A percentile compares a stretch with the other conserved stretches of the same genome.
phyloP scores from a whole-genome alignment of 2,329 filamentous ascomycete genomes.

The Paecilomyces sp. region DNA sequence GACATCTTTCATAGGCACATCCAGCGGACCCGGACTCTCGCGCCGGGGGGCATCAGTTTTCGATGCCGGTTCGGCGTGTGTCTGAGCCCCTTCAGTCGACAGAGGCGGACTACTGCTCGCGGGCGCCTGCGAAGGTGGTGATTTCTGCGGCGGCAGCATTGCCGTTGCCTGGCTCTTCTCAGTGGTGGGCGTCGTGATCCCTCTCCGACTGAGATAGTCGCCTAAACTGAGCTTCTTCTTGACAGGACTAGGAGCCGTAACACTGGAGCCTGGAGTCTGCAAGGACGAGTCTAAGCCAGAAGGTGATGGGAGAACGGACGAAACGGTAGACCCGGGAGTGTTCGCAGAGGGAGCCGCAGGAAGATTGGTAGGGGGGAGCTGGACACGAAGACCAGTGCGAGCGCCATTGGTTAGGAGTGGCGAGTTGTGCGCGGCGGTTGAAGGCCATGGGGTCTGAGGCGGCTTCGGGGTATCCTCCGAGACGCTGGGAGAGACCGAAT shows the following conservation, averaged over 20 bases:
- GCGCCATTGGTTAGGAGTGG: conserved; percentile 17
- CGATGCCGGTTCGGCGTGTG: conserved; percentile 5
- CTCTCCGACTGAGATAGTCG: conserved; percentile 41
- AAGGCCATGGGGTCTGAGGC: conserved; percentile 29
- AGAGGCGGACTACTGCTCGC: conserved; percentile 9
- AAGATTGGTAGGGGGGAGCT: conserved; percentile 17
- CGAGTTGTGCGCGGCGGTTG: conserved; percentile 31
- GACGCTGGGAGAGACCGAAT: neutral
- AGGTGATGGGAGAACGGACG: conserved; percentile 21
- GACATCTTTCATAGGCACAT: conserved; percentile 26
- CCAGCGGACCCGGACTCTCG: conserved; percentile 13
- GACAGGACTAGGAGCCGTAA: conserved; percentile 38
- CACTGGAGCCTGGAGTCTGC: conserved; percentile 18
- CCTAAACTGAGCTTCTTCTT: conserved; percentile 46
- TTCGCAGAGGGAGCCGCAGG: conserved; percentile 14
- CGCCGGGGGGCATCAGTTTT: conserved; percentile 11
- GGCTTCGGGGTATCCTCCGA: conserved; percentile 8
- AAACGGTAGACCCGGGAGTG: conserved; percentile 23
- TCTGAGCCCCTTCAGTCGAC: conserved; percentile 5
- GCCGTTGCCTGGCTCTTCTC: conserved; percentile 30
- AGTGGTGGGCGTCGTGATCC: conserved; percentile 30
- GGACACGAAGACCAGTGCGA: conserved; percentile 19
- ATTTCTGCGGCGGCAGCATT: conserved; percentile 17
- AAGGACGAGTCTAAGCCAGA: conserved; percentile 17
- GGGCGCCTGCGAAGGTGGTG: conserved; percentile 11